phyloP scores from a whole-genome alignment of 495 filamentous ascomycete genomes.

The Haplographium delicatum region DNA sequence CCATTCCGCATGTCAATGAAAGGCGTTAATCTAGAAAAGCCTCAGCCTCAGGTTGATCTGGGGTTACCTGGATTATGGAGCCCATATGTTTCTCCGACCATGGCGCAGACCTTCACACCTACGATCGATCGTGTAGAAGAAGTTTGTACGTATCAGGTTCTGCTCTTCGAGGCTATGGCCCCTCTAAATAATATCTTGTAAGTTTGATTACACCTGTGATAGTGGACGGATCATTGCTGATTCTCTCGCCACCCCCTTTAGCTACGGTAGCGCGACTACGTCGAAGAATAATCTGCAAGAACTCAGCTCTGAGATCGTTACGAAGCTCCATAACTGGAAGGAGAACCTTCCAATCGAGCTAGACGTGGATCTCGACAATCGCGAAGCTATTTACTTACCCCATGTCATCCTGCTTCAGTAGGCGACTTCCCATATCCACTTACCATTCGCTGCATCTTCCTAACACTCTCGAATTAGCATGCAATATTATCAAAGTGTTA shows the following conservation, averaged over 20 bases:
- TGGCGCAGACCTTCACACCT: constrained; percentile 5
- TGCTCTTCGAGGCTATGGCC: constrained; percentile 46
- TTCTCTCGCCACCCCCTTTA: too few species aligned
- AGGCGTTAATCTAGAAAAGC: too few species aligned
- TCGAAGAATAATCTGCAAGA: constrained; percentile 38
- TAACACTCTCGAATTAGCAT: constrained; percentile 29
- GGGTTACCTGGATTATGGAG: constrained; percentile 28
- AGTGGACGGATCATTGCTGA: too few species aligned
- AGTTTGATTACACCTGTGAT: constrained; percentile 23
- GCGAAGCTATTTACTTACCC: constrained; percentile 34
- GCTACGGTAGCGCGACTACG: constrained; percentile 10
- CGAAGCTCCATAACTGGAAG: constrained; percentile 44
- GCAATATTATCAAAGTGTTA: constrained; percentile 49
- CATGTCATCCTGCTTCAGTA: constrained; percentile 47
- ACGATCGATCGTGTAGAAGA: constrained; percentile 37
- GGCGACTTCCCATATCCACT: constrained; percentile 8
- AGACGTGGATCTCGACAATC: constrained; percentile 36
- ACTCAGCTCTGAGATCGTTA: constrained; percentile 37
- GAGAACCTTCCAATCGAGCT: constrained; percentile 38
- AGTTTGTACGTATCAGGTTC: constrained; percentile 40
- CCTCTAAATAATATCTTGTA: constrained; percentile 45
- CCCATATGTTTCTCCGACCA: constrained; percentile 36
- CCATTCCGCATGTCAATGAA: constrained; percentile 42
- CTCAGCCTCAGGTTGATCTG: constrained; percentile 23
- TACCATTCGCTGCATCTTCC: constrained; percentile 5